Percentiles rank a stretch among this genome's conserved stretches.
These are phyloP conservation scores for Malassezia sympodialis DNA, from an alignment of 1,284 basidiomycete genomes.

Conservation along the genomic window DNA sequence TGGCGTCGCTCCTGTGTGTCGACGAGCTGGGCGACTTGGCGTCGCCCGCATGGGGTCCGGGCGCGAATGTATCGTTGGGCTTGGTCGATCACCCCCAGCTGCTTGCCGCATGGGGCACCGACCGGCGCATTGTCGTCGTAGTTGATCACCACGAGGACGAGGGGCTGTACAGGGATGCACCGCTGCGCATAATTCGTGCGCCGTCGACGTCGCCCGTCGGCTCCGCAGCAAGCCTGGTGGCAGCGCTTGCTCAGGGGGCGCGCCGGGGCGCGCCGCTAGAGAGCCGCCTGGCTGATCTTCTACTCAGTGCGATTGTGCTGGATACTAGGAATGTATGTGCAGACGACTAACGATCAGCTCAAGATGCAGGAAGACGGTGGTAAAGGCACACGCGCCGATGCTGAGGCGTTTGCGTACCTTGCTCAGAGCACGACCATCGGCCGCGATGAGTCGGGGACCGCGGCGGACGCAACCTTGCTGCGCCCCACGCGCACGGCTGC, in stretches of 20 bases:
- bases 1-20: slow-evolving; percentile 20
- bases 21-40: slow-evolving; percentile 24
- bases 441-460: not conserved
- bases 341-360: not conserved
- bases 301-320: slow-evolving; percentile 50
- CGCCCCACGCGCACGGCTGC: not conserved
- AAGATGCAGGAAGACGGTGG: slow-evolving; percentile 21
- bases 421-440: slow-evolving; percentile 27
- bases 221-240: slow-evolving; percentile 26
- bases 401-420: slow-evolving; percentile 25
- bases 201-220: slow-evolving; percentile 30
- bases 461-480: not conserved
- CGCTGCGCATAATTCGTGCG: slow-evolving; percentile 29
- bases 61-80: slow-evolving; percentile 21
- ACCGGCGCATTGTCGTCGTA: slow-evolving; percentile 58
- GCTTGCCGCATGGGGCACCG: slow-evolving; percentile 24
- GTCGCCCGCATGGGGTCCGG: slow-evolving; percentile 15
- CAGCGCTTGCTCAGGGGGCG: slow-evolving; percentile 22
- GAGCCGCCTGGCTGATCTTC: slow-evolving; percentile 26
- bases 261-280: not conserved
- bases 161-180: slow-evolving; percentile 53
- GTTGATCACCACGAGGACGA: slow-evolving; percentile 95
- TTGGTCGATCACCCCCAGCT: slow-evolving; percentile 31
- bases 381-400: slow-evolving; percentile 28
- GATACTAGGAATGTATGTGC: slow-evolving; percentile 35